phyloP scores from a whole-genome alignment of 257 asterid genomes.

The Leptodermis oblonga region DNA sequence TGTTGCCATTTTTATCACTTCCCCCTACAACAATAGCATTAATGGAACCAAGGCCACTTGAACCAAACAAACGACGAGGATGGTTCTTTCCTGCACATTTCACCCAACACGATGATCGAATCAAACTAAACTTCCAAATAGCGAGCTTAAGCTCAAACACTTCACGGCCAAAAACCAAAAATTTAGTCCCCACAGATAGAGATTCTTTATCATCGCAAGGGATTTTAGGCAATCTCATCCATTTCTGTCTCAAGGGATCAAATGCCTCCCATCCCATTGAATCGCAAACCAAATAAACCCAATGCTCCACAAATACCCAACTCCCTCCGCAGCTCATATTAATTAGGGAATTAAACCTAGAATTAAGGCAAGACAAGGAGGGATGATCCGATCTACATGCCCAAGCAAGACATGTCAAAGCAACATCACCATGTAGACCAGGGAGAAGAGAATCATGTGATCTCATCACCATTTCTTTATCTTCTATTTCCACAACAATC shows the following conservation, averaged over 20 bases:
- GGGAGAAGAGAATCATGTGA: constrained; percentile 60
- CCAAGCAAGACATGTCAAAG: constrained; percentile 63
- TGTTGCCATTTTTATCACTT: constrained; percentile 62
- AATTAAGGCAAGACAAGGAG: constrained; percentile 54
- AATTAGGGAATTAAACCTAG: constrained; percentile 46
- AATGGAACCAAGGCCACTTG: constrained; percentile 63
- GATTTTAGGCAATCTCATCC: constrained; percentile 74
- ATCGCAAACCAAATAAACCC: constrained; percentile 91
- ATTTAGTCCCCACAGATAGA: constrained; percentile 66
- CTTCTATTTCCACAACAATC: constrained; percentile 20
- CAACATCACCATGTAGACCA: constrained; percentile 68
- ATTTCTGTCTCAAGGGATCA: constrained; percentile 62
- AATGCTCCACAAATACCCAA: constrained; percentile 60
- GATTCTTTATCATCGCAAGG: constrained; percentile 95
- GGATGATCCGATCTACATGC: constrained; percentile 69
- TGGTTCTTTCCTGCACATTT: constrained; percentile 68
- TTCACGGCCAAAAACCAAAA: constrained; percentile 85
- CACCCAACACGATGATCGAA: constrained; percentile 42
- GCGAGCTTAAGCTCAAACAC: constrained; percentile 71
- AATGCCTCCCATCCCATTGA: constrained; percentile 95
- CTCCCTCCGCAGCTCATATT: constrained; percentile 70
- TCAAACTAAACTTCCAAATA: constrained; percentile 72
- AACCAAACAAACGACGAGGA: constrained; percentile 80
- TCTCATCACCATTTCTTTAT: constrained; percentile 29
- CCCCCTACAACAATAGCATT: constrained; percentile 82